Base-by-base conservation (phyloP, 2,329 filamentous ascomycete genomes). In the Hymenoscyphus infarciens region DNA sequence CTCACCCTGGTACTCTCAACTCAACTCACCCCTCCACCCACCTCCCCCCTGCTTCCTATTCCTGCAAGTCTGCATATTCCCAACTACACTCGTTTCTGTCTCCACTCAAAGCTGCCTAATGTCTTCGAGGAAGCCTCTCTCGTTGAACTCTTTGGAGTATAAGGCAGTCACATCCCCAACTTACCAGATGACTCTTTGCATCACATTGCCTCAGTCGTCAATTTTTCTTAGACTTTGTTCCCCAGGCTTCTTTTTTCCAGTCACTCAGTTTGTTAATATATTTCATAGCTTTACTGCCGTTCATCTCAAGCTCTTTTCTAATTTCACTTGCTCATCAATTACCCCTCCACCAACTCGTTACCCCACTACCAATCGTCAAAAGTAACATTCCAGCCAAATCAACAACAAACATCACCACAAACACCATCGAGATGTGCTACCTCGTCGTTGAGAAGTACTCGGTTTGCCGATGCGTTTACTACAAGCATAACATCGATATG, bases 361-460 rank as follows among this genome's bases (percentile, higher is more conserved):
- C 55, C 64, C 64, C 49, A 65, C 57, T 33, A 35, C 16, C 42
- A 59, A 38, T 55, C 25, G n/a, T 33, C 22, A 53, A 38, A 54
- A 54, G 49, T 56, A 60, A 22, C 56, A 35, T 31, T 56, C 16
- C 39, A 60, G 33, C 39, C 57, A n/a, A 59, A 60, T 52, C 57
- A 63, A n/a, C 38, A 57, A 38, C 60, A n/a, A 57, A 56, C 33
- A 62, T 53, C 57, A 56, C 39, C 52, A 49, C 33, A 57, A 68
- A 19, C 49, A 61, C 61, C 56, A 33, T 69, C 71, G 78, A 59
- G 63, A 90, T 90, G 87, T 91, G 88, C 74, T 87, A 88, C 72
- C 84, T 88, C 75, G 80, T 91, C 66, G 79, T 89, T 71, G 88
- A 91, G 74, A 81, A 85, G 67, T 91, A 87, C 76, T 83, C 87